Percentiles rank a stretch among this genome's conserved stretches.
These are phyloP conservation scores for Daedaleopsis sinensis DNA, from an alignment of 768 basidiomycete species.

Conservation along the genomic window DNA sequence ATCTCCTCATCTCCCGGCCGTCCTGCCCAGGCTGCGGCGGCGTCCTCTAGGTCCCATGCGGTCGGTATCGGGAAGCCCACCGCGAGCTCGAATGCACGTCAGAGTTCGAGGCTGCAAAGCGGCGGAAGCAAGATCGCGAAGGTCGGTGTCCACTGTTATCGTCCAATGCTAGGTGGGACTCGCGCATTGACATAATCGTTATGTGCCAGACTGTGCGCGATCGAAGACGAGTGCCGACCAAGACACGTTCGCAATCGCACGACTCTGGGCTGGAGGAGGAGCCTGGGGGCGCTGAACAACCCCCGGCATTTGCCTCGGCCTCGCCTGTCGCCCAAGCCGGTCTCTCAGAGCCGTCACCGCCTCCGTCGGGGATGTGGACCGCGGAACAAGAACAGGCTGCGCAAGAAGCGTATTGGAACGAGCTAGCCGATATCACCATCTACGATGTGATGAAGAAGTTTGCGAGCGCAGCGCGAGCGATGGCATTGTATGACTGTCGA, in stretches of 20 bases:
- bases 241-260: slow-evolving; percentile 55
- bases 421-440: slow-evolving; percentile 81
- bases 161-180: not conserved
- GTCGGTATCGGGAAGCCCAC: slow-evolving; percentile 36
- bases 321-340: slow-evolving; percentile 32
- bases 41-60: slow-evolving; percentile 60
- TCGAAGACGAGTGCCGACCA: slow-evolving; percentile 57
- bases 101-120: slow-evolving; percentile 74
- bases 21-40: slow-evolving; percentile 69
- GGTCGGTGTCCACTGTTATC: not conserved
- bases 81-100: slow-evolving; percentile 55
- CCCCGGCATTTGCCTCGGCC: slow-evolving; percentile 56
- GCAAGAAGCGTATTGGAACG: slow-evolving; percentile 69
- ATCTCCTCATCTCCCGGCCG: slow-evolving; percentile 86
- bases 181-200: not conserved
- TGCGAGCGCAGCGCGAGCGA: slow-evolving; percentile 74
- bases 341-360: slow-evolving; percentile 59
- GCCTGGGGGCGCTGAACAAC: slow-evolving; percentile 43
- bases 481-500: slow-evolving; percentile 77
- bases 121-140: slow-evolving; percentile 35
- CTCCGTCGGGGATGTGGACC: slow-evolving; percentile 63
- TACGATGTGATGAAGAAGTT: slow-evolving; percentile 82
- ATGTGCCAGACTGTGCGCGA: slow-evolving; percentile 45
- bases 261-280: slow-evolving; percentile 81
- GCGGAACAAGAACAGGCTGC: slow-evolving; percentile 69